Evolutionary conservation across 805 yeast genomes (phyloP).

Genomic region (Cyberlindnera samutprakarnensis): DNA sequence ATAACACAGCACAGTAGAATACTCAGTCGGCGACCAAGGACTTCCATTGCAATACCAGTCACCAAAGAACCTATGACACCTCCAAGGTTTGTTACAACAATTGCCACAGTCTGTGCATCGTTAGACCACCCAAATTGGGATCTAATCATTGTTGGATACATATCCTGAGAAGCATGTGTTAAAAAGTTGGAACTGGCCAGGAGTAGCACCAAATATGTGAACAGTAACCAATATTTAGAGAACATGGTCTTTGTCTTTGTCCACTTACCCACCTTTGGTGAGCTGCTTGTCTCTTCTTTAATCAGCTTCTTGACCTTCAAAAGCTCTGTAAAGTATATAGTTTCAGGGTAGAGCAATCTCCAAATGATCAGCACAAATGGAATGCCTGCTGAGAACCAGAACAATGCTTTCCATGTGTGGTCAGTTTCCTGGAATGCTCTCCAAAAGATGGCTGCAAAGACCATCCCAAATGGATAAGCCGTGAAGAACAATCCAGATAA

Average conservation of each 20-base stretch:
- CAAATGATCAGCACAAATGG: constrained; percentile 50
- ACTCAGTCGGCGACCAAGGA: constrained; percentile 54
- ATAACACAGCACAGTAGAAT: constrained; percentile 41
- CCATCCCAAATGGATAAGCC: constrained; percentile 58
- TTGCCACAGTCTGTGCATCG: constrained; percentile 49
- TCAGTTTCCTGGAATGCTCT: constrained; percentile 46
- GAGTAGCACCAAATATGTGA: constrained; percentile 50
- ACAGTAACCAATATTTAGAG: constrained; percentile 51
- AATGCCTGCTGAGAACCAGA: constrained; percentile 66
- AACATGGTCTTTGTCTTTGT: constrained; percentile 9
- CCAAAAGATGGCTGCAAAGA: constrained; percentile 55
- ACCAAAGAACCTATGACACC: constrained; percentile 58
- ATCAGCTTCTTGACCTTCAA: constrained; percentile 23
- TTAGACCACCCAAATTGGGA: constrained; percentile 40
- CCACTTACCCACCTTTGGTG: not conserved
- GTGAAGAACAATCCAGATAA: constrained; percentile 55
- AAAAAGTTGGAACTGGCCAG: constrained; percentile 66
- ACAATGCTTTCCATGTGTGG: constrained; percentile 60
- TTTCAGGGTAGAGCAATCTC: constrained; percentile 55
- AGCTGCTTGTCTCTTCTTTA: constrained; percentile 20
- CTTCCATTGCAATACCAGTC: constrained; percentile 47
- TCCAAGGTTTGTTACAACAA: constrained; percentile 60
- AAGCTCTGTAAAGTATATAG: constrained; percentile 37
- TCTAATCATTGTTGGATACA: constrained; percentile 56
- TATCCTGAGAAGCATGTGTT: constrained; percentile 71